These are phyloP conservation scores for Hypericum perforatum DNA, from an alignment of 345 rosid species.

Conservation along the genomic window DNA sequence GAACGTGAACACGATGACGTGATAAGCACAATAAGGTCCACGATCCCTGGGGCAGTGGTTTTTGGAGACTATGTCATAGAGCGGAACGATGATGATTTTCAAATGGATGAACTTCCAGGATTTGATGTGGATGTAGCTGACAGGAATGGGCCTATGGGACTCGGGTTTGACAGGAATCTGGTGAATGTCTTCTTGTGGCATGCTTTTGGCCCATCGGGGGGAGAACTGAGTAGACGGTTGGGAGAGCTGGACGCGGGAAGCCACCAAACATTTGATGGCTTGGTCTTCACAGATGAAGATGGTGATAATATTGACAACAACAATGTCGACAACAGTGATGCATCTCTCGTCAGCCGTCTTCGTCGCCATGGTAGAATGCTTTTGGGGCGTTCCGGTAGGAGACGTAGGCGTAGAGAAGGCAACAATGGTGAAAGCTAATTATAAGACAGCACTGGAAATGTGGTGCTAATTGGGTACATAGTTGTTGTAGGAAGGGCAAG, in stretches of 20 bases:
- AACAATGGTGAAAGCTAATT: slow-evolving; percentile 10
- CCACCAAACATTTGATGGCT: slow-evolving; percentile 20
- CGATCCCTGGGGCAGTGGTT: slow-evolving; percentile 85
- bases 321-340: slow-evolving; percentile 14
- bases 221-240: slow-evolving; percentile 30
- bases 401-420: slow-evolving; percentile 61
- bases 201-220: slow-evolving; percentile 65
- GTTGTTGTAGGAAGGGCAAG: no score
- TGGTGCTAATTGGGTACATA: no score
- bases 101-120: slow-evolving; percentile 34
- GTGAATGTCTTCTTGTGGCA: slow-evolving; percentile 62
- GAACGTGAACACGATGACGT: slow-evolving; percentile 68
- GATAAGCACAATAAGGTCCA: slow-evolving; percentile 69
- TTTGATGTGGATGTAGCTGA: slow-evolving; percentile 24
- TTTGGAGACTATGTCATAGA: slow-evolving; percentile 79
- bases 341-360: slow-evolving; percentile 55
- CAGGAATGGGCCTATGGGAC: slow-evolving; percentile 32
- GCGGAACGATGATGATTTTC: slow-evolving; percentile 43
- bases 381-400: slow-evolving; percentile 60
- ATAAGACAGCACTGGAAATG: no score
- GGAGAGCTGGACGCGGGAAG: slow-evolving; percentile 29
- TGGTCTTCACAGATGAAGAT: slow-evolving; percentile 34
- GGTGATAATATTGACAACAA: slow-evolving; percentile 22
- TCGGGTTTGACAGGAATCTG: slow-evolving; percentile 49
- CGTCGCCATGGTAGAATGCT: slow-evolving; percentile 55